A percentile compares a stretch with the other conserved stretches of the same genome.
These are phyloP conservation scores for Ceratobasidium sp. DNA, from an alignment of 1,284 basidiomycete genomes.

Conservation along the genomic window DNA sequence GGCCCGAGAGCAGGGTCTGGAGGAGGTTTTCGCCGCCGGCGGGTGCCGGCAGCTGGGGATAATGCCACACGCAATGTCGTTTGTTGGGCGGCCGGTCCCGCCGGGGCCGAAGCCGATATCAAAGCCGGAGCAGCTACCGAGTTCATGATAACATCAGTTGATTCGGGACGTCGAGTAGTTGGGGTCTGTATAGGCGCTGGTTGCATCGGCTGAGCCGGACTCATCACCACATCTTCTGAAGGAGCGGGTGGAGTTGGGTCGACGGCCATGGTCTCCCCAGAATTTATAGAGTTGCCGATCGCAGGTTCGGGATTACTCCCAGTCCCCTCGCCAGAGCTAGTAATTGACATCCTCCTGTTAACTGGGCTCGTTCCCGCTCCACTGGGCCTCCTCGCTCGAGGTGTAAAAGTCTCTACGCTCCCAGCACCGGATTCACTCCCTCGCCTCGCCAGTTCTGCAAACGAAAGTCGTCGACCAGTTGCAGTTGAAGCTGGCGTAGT, in stretches of 20 bases:
- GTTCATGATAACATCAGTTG: slow-evolving; percentile 12
- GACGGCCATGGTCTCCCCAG: slow-evolving; percentile 10
- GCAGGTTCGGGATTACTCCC: not conserved
- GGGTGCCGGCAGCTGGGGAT: not conserved
- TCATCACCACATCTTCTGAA: slow-evolving; percentile 1
- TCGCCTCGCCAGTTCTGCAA: slow-evolving; percentile 31
- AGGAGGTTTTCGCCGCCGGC: slow-evolving; percentile 19
- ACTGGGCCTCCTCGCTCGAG: not conserved
- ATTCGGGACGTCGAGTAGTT: not conserved
- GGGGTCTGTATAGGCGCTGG: not conserved
- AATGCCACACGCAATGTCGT: not conserved
- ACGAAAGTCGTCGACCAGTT: slow-evolving; percentile 11
- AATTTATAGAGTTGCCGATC: not conserved
- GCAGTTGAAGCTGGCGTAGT: not conserved
- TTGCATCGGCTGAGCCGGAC: not conserved
- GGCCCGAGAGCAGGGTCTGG: slow-evolving; percentile 34
- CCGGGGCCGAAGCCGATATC: not conserved
- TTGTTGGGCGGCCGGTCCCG: not conserved
- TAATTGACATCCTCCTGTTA: not conserved
- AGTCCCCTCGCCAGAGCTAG: not conserved
- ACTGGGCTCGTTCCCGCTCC: not conserved
- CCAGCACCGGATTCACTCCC: slow-evolving; percentile 4
- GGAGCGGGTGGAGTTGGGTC: not conserved
- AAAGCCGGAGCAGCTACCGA: not conserved
- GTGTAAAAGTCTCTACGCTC: not conserved